Evolutionary conservation across 495 filamentous ascomycete genomes (phyloP).

Genomic region (Xylaria nigripes): DNA sequence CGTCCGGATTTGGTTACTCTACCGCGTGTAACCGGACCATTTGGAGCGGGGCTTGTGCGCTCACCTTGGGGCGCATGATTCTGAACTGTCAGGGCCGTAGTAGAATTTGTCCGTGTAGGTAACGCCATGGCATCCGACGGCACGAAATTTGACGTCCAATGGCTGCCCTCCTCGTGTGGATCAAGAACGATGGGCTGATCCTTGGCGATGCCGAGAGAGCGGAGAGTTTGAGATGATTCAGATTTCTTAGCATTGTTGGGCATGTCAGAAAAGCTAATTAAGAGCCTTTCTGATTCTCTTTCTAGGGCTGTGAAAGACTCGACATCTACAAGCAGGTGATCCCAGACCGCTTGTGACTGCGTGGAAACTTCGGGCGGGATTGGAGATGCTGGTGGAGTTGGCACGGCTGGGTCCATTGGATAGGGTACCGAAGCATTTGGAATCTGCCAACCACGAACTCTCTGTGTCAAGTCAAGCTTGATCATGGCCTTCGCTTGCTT

Average conservation of each 20-base stretch:
- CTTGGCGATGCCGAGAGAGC: constrained; percentile 24
- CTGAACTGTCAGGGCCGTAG: constrained; percentile 20
- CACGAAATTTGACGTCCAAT: constrained; percentile 21
- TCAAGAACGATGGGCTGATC: constrained; percentile 34
- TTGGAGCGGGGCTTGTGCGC: constrained; percentile 55
- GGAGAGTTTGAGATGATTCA: constrained; percentile 18
- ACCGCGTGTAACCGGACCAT: constrained; percentile 53
- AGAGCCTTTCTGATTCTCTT: constrained; percentile 59
- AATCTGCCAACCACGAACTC: constrained; percentile 74
- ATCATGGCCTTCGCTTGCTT: constrained; percentile 58
- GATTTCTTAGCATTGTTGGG: constrained; percentile 56
- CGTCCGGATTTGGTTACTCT: constrained; percentile 52
- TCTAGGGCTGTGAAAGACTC: constrained; percentile 60
- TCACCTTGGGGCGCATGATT: constrained; percentile 39
- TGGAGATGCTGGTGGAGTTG: constrained; percentile 19
- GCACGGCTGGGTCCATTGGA: not conserved
- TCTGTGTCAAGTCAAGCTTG: constrained; percentile 56
- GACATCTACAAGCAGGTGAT: constrained; percentile 63
- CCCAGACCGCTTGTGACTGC: constrained; percentile 44
- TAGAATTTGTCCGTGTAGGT: constrained; percentile 23
- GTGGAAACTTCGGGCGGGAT: constrained; percentile 18
- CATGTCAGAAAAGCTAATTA: constrained; percentile 60
- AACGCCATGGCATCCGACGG: constrained; percentile 14
- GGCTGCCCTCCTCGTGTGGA: constrained; percentile 21
- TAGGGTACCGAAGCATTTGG: constrained; percentile 26